phyloP scores from a whole-genome alignment of 345 rosid species.

The Capsella bursapastoris region DNA sequence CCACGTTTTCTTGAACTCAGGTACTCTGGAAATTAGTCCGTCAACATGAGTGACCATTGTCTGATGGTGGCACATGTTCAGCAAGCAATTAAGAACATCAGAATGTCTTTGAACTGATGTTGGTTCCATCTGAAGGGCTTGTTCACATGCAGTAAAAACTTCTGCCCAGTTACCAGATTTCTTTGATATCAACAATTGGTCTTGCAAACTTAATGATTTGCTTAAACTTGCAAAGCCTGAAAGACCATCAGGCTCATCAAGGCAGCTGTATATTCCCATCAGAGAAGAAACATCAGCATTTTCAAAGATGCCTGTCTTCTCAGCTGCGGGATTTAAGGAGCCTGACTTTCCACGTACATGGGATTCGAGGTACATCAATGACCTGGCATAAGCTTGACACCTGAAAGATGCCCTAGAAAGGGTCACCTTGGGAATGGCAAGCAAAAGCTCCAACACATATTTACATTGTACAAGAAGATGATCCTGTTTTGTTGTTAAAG shows the following conservation, averaged over 20 bases:
- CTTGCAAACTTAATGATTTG: slow-evolving; percentile 81
- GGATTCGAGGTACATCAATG: slow-evolving; percentile 97
- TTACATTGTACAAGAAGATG: slow-evolving; percentile 82
- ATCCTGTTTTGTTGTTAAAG: slow-evolving; percentile 59
- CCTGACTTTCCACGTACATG: slow-evolving; percentile 85
- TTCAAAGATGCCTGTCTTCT: slow-evolving; percentile 83
- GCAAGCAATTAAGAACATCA: slow-evolving; percentile 88
- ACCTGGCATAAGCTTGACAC: slow-evolving; percentile 95
- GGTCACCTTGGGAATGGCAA: slow-evolving; percentile 81
- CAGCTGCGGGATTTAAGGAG: slow-evolving; percentile 92
- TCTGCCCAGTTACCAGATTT: slow-evolving; percentile 97
- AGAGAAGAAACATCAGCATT: slow-evolving; percentile 90
- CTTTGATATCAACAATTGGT: slow-evolving; percentile 81
- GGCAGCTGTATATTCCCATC: slow-evolving; percentile 91
- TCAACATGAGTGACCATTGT: slow-evolving; percentile 97
- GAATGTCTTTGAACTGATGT: slow-evolving; percentile 89
- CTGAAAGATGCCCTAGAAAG: slow-evolving; percentile 91
- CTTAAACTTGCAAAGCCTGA: slow-evolving; percentile 91
- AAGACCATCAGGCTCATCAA: slow-evolving; percentile 95
- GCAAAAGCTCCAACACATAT: slow-evolving; percentile 86
- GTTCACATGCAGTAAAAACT: slow-evolving; percentile 92
- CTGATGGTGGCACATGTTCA: slow-evolving; percentile 98
- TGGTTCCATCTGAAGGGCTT: slow-evolving; percentile 96
- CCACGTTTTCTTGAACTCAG: slow-evolving; percentile 93
- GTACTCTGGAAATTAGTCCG: slow-evolving; percentile 89